Base-by-base conservation (phyloP, 2,329 filamentous ascomycete genomes). In the Sarocladiaceae sp. region DNA sequence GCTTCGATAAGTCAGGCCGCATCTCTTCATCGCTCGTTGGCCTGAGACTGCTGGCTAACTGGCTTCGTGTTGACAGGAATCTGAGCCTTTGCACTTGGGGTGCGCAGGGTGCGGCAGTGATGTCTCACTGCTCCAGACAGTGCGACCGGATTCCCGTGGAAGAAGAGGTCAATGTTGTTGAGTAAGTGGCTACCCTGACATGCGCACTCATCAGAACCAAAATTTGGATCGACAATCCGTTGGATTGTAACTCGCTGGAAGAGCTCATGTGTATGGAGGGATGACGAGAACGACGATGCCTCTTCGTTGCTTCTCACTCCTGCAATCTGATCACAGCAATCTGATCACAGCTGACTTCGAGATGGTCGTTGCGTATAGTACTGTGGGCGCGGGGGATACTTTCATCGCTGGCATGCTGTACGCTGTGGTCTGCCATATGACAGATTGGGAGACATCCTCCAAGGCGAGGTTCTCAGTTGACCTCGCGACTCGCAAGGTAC, bases 371-470 rank as follows among this genome's bases (percentile, higher is more conserved):
- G n/a, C 22, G 13, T 11, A 63, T 63, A 88, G 86, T 64, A 77
- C 85, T 5, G 78, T 90, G 55, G 87, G 87, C 52, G 87, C 87
- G 39, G 87, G 87, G 58, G 87, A 90, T 62, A 89, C 87, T 0
- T 90, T 90, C 61, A 80, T 87, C 57, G 87, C 86, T 29, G 86
- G 85, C 54, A 82, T 87, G 66, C 68, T 90, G 47, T 88, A 84
- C 66, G 76, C 73, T 31, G 65, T 88, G 55, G 67, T 78, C 53
- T 78, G 73, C 61, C 75, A 75, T 56, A 58, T 61, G 39, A 60
- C 66, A 8, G 69, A 76, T 56, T 84, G 80, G 80, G 64, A 69
- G 58, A 60, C 75, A 44, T 58, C 66, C 49, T 63, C 67, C 53
- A 80, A 75, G 59, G 64, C 87, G 55, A 65, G 62, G 28, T 86